Evolutionary conservation across 1,139 yeast genomes (phyloP), one percentile per base, ranked within the genome.

Genomic region (Hyphopichia wangnamkhiaoensis): DNA sequence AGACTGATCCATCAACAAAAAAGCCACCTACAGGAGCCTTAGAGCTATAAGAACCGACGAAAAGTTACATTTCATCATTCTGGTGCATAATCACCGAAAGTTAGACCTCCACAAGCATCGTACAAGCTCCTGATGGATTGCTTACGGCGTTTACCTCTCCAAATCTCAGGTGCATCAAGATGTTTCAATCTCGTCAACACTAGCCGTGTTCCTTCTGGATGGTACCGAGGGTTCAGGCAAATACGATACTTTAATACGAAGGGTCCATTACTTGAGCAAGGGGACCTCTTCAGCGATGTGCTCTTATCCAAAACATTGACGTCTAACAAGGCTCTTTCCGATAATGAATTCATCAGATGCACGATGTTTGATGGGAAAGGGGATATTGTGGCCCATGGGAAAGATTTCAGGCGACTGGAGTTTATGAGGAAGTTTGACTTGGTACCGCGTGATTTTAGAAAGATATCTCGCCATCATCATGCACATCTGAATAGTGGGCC

Each of bases 311-410:
- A 58, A 39, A 46, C 60, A 2, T 39, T 60, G 19, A 44, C 52
- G 5, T 34, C 61, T 16, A 50, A 48, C 37, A 57, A 56, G 38
- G 37, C 31, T 33, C 13, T 34, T 9, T 10, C 45, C 4, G 68
- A 57, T 20, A 59, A 50, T 34, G 71, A 65, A 28, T 51, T 47
- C 37, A 64, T 73, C 17, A 47, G 84, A 44, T 90, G 97, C 52
- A 88, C 97, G 0, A 60, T 69, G 13, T 71, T 71, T 40, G 59
- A 71, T 43, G 38, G 46, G 5, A 37, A 50, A 3, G 78, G 78
- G 2, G 59, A 64, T 28, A 63, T 72, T 46, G 56, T 62, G 4
- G 58, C 60, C 18, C 76, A 69, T 40, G 74, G 75, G 14, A 64
- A 65, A 42, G 75, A 69, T 31, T 51, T 71, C 29, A 56, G 59